Evolutionary conservation across 2,329 filamentous ascomycete genomes (phyloP).

Genomic region (Ophiostoma sp.): DNA sequence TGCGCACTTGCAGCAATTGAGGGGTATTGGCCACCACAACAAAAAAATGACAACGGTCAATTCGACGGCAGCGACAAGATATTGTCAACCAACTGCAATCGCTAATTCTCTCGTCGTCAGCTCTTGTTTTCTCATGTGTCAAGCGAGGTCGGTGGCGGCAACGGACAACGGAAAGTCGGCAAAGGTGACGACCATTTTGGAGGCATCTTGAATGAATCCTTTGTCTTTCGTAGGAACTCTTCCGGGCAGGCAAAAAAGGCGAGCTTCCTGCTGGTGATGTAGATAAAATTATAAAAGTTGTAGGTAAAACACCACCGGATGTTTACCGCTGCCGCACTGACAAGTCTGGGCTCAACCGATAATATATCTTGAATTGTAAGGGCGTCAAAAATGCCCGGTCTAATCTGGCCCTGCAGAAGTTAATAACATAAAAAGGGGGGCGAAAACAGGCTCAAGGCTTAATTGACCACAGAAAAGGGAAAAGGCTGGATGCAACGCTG

Average conservation of each 20-base stretch:
- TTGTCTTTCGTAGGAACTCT: neutral
- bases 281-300: neutral
- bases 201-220: too few species aligned
- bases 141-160: neutral
- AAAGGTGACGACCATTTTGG: neutral
- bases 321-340: neutral
- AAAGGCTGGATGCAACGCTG: neutral
- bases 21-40: neutral
- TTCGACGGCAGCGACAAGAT: neutral
- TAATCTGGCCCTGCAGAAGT: conserved; percentile 12
- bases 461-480: neutral
- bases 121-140: neutral
- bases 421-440: neutral
- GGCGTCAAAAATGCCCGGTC: neutral
- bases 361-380: neutral
- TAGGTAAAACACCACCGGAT: too few species aligned
- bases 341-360: neutral
- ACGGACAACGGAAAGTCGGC: neutral
- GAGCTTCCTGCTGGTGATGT: neutral
- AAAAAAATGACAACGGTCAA: neutral
- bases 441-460: neutral
- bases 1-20: neutral
- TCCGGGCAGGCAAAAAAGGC: neutral
- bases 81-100: neutral
- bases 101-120: neutral